A percentile compares a stretch with the other conserved stretches of the same genome.
These are phyloP conservation scores for Globisporangium acanthophoron DNA, from an alignment of 352 stramenopile species.

Conservation along the genomic window DNA sequence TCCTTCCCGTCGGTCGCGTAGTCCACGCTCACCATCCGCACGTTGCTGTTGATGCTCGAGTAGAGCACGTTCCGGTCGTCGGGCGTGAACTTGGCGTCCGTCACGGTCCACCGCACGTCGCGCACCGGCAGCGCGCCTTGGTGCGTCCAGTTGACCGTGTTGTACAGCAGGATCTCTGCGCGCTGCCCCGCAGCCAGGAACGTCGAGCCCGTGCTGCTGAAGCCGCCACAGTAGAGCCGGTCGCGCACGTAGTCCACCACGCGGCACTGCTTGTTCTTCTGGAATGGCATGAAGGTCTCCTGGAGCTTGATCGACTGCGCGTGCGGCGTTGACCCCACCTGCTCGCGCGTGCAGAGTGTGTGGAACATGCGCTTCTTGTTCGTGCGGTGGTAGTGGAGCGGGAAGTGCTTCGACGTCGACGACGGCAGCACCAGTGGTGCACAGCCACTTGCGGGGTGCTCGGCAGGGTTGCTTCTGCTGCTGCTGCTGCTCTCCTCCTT, in stretches of 20 bases:
- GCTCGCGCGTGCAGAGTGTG: slow-evolving; percentile 61
- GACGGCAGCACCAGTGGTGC: slow-evolving; percentile 1
- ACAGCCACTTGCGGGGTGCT: not conserved
- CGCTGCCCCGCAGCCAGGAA: slow-evolving; percentile 73
- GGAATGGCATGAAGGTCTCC: slow-evolving; percentile 78
- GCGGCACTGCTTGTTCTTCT: slow-evolving; percentile 71
- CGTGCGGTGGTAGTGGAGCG: slow-evolving; percentile 19
- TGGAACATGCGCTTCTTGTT: slow-evolving; percentile 47
- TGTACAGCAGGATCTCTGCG: slow-evolving; percentile 64
- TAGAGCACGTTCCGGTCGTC: slow-evolving; percentile 71
- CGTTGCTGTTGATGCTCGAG: slow-evolving; percentile 77
- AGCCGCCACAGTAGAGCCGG: slow-evolving; percentile 74
- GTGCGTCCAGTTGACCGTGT: slow-evolving; percentile 66
- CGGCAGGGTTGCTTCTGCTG: not conserved
- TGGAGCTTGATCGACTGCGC: slow-evolving; percentile 65
- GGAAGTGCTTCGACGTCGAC: slow-evolving; percentile 14
- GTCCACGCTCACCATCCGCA: slow-evolving; percentile 71
- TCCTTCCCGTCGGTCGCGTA: slow-evolving; percentile 48
- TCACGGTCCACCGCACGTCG: slow-evolving; percentile 79
- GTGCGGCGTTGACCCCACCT: slow-evolving; percentile 52
- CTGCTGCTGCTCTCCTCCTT: not conserved
- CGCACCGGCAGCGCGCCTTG: slow-evolving; percentile 44
- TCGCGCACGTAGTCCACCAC: slow-evolving; percentile 65
- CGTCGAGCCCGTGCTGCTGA: slow-evolving; percentile 59
- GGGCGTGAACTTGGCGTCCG: slow-evolving; percentile 78